These are phyloP conservation scores for Nicotiana otophora DNA, from an alignment of 257 asterid genomes.

Conservation along the genomic window DNA sequence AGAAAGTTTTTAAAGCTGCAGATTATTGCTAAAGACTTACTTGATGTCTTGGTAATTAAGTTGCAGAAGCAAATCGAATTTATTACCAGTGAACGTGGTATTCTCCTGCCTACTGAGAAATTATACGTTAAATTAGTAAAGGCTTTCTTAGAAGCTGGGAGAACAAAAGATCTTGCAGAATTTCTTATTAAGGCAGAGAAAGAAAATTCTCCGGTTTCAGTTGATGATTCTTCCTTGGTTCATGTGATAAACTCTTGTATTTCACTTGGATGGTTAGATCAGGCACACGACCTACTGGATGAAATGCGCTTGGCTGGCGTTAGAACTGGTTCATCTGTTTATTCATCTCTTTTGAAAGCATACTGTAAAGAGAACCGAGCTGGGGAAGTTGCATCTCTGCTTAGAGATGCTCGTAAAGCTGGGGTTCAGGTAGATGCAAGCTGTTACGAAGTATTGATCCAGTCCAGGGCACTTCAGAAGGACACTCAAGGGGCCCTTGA, in stretches of 20 bases:
- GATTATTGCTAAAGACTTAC: constrained; percentile 55
- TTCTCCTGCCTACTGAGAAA: constrained; percentile 81
- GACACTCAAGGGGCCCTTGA: constrained; percentile 70
- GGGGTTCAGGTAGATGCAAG: constrained; percentile 76
- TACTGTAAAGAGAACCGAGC: constrained; percentile 52
- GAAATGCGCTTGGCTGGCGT: constrained; percentile 89
- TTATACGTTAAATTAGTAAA: constrained; percentile 65
- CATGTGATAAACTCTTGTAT: constrained; percentile 72
- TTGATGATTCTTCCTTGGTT: constrained; percentile 55
- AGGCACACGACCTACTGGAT: constrained; percentile 86
- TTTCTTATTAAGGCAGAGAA: constrained; percentile 60
- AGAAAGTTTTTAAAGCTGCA: constrained; percentile 50
- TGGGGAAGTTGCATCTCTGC: constrained; percentile 52
- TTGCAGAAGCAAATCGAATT: constrained; percentile 63
- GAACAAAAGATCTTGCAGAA: constrained; percentile 63
- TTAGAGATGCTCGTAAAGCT: constrained; percentile 82
- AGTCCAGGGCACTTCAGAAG: constrained; percentile 57
- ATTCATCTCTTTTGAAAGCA: constrained; percentile 70
- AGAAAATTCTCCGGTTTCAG: constrained; percentile 65
- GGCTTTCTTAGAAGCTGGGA: constrained; percentile 69
- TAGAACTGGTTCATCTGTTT: constrained; percentile 60
- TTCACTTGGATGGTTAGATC: constrained; percentile 75
- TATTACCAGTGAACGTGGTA: constrained; percentile 70
- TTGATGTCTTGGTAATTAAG: constrained; percentile 42
- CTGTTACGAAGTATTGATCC: constrained; percentile 57